Evolutionary conservation across 2,329 filamentous ascomycete genomes (phyloP).

Genomic region (Paraphoma chrysanthemicola): DNA sequence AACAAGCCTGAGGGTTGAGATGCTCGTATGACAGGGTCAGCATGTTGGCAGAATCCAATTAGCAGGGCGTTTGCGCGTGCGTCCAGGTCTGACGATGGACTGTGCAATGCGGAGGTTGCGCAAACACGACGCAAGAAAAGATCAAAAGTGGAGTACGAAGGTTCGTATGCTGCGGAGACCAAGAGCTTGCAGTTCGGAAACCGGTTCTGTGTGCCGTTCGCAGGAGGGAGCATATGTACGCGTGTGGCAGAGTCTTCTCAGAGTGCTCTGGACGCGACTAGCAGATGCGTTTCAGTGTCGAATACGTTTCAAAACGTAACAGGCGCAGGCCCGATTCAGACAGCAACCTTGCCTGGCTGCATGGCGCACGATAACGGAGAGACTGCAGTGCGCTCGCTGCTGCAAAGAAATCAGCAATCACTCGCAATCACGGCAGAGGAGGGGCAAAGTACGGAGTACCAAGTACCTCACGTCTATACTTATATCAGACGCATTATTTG

Average conservation of each 20-base stretch:
- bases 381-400: constrained; percentile 5
- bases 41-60: not conserved
- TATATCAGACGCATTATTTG: constrained; percentile 19
- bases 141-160: constrained; percentile 14
- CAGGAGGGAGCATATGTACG: constrained; percentile 2
- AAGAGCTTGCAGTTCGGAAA: not conserved
- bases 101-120: constrained; percentile 4
- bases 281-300: constrained; percentile 8
- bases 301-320: constrained; percentile 19
- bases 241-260: constrained; percentile 10
- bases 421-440: constrained; percentile 13
- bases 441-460: constrained; percentile 11
- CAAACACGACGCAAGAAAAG: constrained; percentile 20
- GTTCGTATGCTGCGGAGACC: constrained; percentile 9
- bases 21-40: not conserved
- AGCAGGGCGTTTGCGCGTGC: constrained; percentile 5
- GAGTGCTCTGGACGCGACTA: constrained; percentile 7
- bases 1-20: not conserved
- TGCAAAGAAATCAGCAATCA: constrained; percentile 13
- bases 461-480: constrained; percentile 14
- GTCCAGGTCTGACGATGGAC: not conserved
- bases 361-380: constrained; percentile 17
- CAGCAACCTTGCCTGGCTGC: constrained; percentile 9
- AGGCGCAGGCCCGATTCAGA: constrained; percentile 11
- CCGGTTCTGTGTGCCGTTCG: not conserved